Conservation (phyloP, 768 basidiomycete species). For the Hypsizygus marmoreus region DNA sequence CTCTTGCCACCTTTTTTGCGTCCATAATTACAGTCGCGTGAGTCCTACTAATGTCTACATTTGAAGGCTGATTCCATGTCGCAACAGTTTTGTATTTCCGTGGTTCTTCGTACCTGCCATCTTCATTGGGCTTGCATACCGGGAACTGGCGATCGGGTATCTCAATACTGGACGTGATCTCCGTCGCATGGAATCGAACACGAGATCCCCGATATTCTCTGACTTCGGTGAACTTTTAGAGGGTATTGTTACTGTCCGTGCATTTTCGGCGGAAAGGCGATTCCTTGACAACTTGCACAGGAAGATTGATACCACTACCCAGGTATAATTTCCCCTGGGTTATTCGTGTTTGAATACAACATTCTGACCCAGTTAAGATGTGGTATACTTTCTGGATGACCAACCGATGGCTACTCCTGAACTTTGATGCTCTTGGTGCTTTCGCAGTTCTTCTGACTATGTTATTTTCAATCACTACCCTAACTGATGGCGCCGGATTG, state of each 20-base stretch:
- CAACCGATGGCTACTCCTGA: constrained; percentile 81
- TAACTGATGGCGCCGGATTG: constrained; percentile 54
- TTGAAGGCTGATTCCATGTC: too few species aligned
- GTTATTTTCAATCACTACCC: constrained; percentile 69
- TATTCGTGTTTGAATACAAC: neutral
- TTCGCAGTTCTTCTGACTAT: constrained; percentile 74
- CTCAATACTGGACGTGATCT: constrained; percentile 82
- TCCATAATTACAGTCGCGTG: constrained; percentile 74
- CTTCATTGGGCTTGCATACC: constrained; percentile 75
- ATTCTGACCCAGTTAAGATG: constrained; percentile 46
- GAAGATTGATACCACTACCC: constrained; percentile 78
- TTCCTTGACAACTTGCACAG: constrained; percentile 76
- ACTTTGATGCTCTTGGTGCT: constrained; percentile 80
- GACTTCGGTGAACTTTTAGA: constrained; percentile 83
- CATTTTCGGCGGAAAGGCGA: constrained; percentile 78
- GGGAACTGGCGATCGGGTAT: constrained; percentile 68
- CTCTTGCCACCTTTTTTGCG: constrained; percentile 75
- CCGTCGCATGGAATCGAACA: constrained; percentile 88
- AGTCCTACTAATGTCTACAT: constrained; percentile 30
- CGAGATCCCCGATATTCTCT: constrained; percentile 81
- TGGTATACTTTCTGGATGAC: constrained; percentile 92
- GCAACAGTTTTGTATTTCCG: constrained; percentile 68
- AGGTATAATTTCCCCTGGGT: constrained; percentile 40
- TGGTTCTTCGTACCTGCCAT: constrained; percentile 78
- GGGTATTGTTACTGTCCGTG: constrained; percentile 91